phyloP scores from a whole-genome alignment of 495 filamentous ascomycete species.

The Hyaloscypha finlandica region DNA sequence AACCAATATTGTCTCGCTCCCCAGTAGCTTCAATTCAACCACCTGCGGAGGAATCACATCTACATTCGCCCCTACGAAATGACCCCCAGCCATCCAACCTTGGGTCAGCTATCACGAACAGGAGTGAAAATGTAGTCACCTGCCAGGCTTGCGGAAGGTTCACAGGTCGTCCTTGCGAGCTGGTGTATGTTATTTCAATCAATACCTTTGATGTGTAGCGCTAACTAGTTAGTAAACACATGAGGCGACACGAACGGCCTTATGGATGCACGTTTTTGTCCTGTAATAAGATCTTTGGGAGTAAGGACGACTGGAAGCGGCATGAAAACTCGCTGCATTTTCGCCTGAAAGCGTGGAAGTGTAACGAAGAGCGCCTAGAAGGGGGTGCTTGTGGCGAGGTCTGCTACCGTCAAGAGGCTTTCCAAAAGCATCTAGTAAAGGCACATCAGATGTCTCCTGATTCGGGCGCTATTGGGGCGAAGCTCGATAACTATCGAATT shows the following conservation, averaged over 20 bases:
- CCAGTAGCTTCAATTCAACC: too few relatives aligned
- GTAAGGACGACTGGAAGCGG: constrained; percentile 93
- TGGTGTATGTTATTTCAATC: constrained; percentile 58
- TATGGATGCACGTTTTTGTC: constrained; percentile 2
- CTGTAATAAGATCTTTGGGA: constrained; percentile 78
- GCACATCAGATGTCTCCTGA: neutral
- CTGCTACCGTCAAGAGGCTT: constrained; percentile 1
- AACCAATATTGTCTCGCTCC: too few relatives aligned
- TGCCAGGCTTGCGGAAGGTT: constrained; percentile 58
- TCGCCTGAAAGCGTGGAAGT: constrained; percentile 71
- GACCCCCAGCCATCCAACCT: too few relatives aligned
- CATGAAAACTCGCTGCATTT: constrained; percentile 87
- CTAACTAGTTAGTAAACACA: constrained; percentile 12
- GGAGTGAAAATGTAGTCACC: constrained; percentile 43
- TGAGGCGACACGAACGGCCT: too few relatives aligned
- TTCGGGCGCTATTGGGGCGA: neutral
- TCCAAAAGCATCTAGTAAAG: constrained; percentile 3
- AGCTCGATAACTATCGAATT: constrained; percentile 37
- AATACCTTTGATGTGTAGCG: neutral
- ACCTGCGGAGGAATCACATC: too few relatives aligned
- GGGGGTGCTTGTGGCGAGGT: constrained; percentile 16
- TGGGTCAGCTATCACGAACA: constrained; percentile 26
- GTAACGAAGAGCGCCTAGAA: constrained; percentile 43
- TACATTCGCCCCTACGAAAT: too few relatives aligned
- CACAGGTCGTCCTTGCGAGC: constrained; percentile 63